Base-by-base conservation (phyloP, 345 rosid genomes). In the Nasturtium officinale region DNA sequence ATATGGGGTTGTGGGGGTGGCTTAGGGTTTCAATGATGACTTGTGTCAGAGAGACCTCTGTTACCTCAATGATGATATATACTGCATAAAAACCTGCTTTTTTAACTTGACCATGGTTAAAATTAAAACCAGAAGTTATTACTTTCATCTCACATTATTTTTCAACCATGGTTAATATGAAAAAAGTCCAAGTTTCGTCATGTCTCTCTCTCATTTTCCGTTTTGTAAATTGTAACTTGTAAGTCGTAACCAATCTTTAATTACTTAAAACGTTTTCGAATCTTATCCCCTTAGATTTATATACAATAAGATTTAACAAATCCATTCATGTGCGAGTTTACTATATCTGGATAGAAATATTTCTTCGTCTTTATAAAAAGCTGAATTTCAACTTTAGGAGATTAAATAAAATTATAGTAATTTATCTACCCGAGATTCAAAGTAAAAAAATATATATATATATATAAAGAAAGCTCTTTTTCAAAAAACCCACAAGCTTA, bases 21-120 rank as follows among this genome's bases (percentile, higher is more conserved):
- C 80, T 71, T 71, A 71, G 80, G 73, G 80, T 71, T 79, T 74
- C 90, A 84, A 83, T 85, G 85, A 87, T 89, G 87, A 76, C 88
- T 64, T 73, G 73, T 76, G 86, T 77, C 90, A 85, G 89, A 77
- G 75, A 69, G 75, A 62, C 78, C 79, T 80, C 81, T 69, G 82
- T 72, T 80, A 84, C 81, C 79, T 80, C 86, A 79, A 85, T 79
- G 76, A 77, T 81, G 80, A 73, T 73, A 66, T 78, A 72, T 72
- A 78, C 81, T 78, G 78, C 81, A 67, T 8, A 65, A 20, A 63
- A 33, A 60, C 74, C 78, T 78, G 73, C 62, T 73, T 67, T 29
- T 47, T 47, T 51, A 67, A 72, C 75, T 77, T 32, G 53, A 82
- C 78, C 72, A 53, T 50, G 63, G 71, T 79, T 62, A 57, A 76